Base-by-base conservation (phyloP, 176 grass and related monocot species). In the Zoysia pacifica region DNA sequence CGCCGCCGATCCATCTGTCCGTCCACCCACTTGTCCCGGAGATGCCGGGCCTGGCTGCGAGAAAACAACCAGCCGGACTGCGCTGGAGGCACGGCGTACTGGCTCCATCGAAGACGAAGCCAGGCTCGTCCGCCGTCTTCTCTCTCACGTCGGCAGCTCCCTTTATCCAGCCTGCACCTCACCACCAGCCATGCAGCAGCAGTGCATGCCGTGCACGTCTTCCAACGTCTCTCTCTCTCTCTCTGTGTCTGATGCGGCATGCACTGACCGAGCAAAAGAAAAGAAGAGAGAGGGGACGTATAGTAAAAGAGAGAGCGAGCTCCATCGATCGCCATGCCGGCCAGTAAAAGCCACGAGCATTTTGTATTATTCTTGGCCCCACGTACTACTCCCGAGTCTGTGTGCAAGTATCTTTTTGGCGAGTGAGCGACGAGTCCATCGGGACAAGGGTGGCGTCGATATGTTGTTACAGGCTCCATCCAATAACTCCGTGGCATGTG, bases 251-350 rank as follows among this genome's bases (percentile, higher is more conserved):
- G n/a, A 28, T 48, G 36, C 59, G 36, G 44, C 81, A 61, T 70
- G 65, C 74, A 19, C 55, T 58, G 55, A 62, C 37, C 62, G 61
- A 55, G 37, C 61, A 66, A 66, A 82, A 74, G 70, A 63, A 65
- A 58, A 53, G 72, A 18, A 13, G 49, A 6, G 7, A 19, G 53
- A 7, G 53, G n/a, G 1, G 58, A 61, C 28, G 28, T 28, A 28
- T 28, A 28, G 58, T 61, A 19, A 61, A 8, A 1, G 51, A 53
- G 51, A 4, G 11, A 28, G 58, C 28, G 28, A 28, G 28, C 28
- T 28, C 28, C 28, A 28, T 28, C 28, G 28, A 28, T 28, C 28
- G 28, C 28, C 28, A 28, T 28, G 28, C 28, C 28, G 28, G 28
- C 28, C 28, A 28, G 28, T 28, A 28, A 28, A 28, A 28, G 28